Base-by-base conservation (phyloP, 768 basidiomycete genomes). In the Pleurotus cornucopiae region DNA sequence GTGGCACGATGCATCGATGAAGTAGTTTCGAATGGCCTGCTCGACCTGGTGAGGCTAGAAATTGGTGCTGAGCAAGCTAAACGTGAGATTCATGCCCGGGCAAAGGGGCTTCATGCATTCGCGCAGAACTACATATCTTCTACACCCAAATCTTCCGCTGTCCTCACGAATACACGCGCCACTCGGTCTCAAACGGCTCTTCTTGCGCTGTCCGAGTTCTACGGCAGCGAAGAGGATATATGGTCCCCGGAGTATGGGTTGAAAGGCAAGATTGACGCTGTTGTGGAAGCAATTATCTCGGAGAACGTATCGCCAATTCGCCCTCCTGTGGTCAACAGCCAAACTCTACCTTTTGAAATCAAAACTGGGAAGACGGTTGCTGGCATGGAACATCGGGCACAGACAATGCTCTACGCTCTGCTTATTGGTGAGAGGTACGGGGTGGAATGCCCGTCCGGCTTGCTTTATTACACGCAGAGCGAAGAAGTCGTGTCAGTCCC, bases 371-470 rank as follows among this genome's bases (percentile, higher is more conserved):
- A 89, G 26, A 73, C 87, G 0, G 73, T 81, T 6, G 74, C 77
- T 5, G 87, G 84, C 0, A 85, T 94, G 83, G 94, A 96, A 61
- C 96, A 98, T 69, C 88, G 97, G 38, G 97, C 97, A 0, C 97
- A 99, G 70, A 99, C 97, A 1, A 94, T 98, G 87, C 73, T 99
- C 3, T 99, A 99, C 68, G 96, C 94, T 1, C 75, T 98, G 4
- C 78, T 99, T 1, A 84, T 94, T 62, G 82, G 84, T 39, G 95
- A 98, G 67, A 82, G 96, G n/a, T 98, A 98, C 64, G 91, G 86
- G 4, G 80, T 82, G 4, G 81, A 88, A 18, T 84, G 97, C 6
- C 79, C 84, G 1, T 83, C 86, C 5, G 97, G 97, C 12, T 73
- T 99, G 45, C 77, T 99, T 30, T 98, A 92, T 65, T 99, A 99